Conservation (phyloP, 768 basidiomycete species). For the Boletus rubescentipes region DNA sequence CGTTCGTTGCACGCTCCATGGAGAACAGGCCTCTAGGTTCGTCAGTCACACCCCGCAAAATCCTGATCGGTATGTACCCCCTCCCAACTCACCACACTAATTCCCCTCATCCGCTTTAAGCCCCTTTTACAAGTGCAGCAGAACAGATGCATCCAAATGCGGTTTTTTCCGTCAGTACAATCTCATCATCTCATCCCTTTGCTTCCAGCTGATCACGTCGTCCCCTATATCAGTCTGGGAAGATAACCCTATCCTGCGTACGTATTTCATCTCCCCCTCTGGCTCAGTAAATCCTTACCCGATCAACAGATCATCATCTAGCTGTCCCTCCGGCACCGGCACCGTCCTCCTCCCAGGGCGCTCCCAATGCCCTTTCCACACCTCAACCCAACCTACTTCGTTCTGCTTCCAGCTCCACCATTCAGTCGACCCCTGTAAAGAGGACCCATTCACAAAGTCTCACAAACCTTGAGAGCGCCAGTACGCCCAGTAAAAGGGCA, state of each 20-base stretch:
- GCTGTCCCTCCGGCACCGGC: no score
- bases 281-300: not conserved
- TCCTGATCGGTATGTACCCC: constrained; percentile 37
- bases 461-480: not conserved
- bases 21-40: constrained; percentile 17
- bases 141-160: constrained; percentile 8
- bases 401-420: not conserved
- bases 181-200: not conserved
- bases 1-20: constrained; percentile 39
- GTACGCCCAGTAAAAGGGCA: not conserved
- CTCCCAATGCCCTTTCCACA: not conserved
- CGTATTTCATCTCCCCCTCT: not conserved
- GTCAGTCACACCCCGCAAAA: constrained; percentile 34
- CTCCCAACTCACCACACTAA: not conserved
- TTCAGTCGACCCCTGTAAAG: constrained; percentile 7
- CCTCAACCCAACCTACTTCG: not conserved
- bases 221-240: constrained; percentile 30
- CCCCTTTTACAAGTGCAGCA: constrained; percentile 41
- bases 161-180: constrained; percentile 37
- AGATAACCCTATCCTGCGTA: constrained; percentile 29
- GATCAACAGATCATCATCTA: not conserved
- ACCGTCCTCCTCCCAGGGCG: no score
- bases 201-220: not conserved
- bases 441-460: not conserved
- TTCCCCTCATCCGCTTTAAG: constrained; percentile 2